Evolutionary conservation across 805 yeast genomes (phyloP).

Genomic region (Candida endomychidarum): DNA sequence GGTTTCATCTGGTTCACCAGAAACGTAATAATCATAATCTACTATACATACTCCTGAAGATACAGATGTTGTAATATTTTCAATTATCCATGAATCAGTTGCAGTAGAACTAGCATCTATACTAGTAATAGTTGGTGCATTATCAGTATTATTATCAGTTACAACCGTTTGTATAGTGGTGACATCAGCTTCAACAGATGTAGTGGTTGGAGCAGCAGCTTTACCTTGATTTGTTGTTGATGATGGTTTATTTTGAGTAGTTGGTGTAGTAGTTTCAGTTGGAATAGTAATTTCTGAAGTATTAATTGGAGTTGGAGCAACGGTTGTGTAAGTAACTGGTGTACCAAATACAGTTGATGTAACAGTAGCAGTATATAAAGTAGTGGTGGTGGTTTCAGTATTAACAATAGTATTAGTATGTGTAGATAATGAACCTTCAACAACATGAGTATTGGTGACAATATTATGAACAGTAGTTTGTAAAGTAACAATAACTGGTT

Average conservation of each 20-base stretch:
- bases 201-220: constrained; percentile 10
- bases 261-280: constrained; percentile 8
- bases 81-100: constrained; percentile 35
- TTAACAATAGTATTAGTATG: constrained; percentile 26
- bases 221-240: constrained; percentile 17
- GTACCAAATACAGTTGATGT: constrained; percentile 43
- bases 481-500: constrained; percentile 32
- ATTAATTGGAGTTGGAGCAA: constrained; percentile 31
- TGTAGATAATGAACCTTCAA: constrained; percentile 30
- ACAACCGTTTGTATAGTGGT: constrained; percentile 15
- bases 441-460: constrained; percentile 33
- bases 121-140: constrained; percentile 30
- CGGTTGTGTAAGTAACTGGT: constrained; percentile 36
- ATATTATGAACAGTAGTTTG: constrained; percentile 36
- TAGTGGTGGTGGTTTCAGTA: constrained; percentile 37
- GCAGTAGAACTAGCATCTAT: constrained; percentile 25
- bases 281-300: constrained; percentile 17
- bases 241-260: too few species aligned
- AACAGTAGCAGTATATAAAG: constrained; percentile 44
- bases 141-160: constrained; percentile 5
- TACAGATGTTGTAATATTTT: constrained; percentile 29
- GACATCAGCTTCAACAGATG: constrained; percentile 12
- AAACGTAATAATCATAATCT: constrained; percentile 36
- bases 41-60: constrained; percentile 35
- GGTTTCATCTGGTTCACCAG: constrained; percentile 31